Evolutionary conservation across 208 protist species (phyloP).

Genomic region (Trypanosoma mega): DNA sequence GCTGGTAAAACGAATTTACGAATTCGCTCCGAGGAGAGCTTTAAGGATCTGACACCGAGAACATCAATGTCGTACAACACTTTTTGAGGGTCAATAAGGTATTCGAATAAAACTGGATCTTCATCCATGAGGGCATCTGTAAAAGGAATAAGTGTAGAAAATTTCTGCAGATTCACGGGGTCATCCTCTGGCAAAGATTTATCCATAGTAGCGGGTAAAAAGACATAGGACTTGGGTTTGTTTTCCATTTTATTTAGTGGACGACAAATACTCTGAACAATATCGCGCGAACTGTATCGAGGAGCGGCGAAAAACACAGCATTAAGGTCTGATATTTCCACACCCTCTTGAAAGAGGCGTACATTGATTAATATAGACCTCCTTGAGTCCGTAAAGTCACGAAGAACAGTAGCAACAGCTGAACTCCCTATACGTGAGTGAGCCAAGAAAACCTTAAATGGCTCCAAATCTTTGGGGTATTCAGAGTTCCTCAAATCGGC

Average conservation of each 20-base stretch:
- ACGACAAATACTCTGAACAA: conserved; percentile 82
- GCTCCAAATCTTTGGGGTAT: conserved; percentile 35
- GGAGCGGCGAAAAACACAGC: conserved; percentile 79
- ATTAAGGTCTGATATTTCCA: conserved; percentile 77
- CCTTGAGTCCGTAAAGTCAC: conserved; percentile 35
- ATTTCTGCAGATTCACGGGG: conserved; percentile 70
- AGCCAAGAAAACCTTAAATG: conserved; percentile 59
- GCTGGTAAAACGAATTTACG: conserved; percentile 65
- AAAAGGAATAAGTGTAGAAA: conserved; percentile 74
- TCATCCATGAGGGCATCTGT: conserved; percentile 85
- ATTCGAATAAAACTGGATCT: conserved; percentile 73
- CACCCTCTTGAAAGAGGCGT: conserved; percentile 76
- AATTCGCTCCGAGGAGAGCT: conserved; percentile 52
- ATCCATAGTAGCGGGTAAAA: conserved; percentile 71
- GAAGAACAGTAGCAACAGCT: conserved; percentile 38
- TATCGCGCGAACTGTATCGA: conserved; percentile 77
- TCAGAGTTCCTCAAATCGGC: conserved; percentile 24
- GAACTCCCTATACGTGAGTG: conserved; percentile 61
- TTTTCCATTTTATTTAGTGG: conserved; percentile 59
- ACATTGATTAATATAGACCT: conserved; percentile 68
- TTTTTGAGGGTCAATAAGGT: conserved; percentile 79
- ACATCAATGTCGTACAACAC: conserved; percentile 72
- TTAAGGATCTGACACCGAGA: conserved; percentile 61
- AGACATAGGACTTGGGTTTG: conserved; percentile 65
- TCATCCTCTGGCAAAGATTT: conserved; percentile 35